Base-by-base conservation (phyloP, 1,284 basidiomycete genomes). In the Takashimella tepidaria region DNA sequence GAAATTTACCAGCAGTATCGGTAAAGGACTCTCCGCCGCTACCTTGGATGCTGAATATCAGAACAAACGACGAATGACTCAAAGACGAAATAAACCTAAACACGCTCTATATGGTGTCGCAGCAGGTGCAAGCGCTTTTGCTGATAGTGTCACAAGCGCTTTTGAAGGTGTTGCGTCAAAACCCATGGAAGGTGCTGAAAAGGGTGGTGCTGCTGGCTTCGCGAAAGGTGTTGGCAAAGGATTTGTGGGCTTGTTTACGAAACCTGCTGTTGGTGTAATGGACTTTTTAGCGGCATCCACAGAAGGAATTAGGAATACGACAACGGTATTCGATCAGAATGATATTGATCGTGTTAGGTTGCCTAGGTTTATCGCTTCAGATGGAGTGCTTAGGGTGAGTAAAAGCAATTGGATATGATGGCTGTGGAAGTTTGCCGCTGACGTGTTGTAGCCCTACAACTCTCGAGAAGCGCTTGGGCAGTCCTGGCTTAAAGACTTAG, bases 251-350 rank as follows among this genome's bases (percentile, higher is more conserved):
- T 91, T 65, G 64, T 65, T 98, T 49, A 97, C 96, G 4, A 99
- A 99, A 76, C 96, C 96, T 4, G 92, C 88, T 1, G 90, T 98
- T 11, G 96, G 96, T 3, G 86, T 97, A 1, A 95, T 98, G 69
- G 96, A 99, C 75, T 82, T 98, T 44, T 89, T 93, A 3, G 88
- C 92, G 25, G 98, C 95, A 66, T 85, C 98, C 23, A 87, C 89
- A n/a, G 95, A 97, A 81, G 93, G 92, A 81, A 92, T 98, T 59
- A 84, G 96, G 41, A 99, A 99, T 69, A 98, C 96, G 0, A 98
- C 96, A 0, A 98, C 92, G 3, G 95, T 98, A 1, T 98, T 98
- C 62, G 96, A 98, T 69, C 89, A 85, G 60, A 88, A 89, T 45
- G 87, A 88, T 49, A 83, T 93, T 53, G 95, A 98, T 67, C 86